Base-by-base conservation (phyloP, 2,329 filamentous ascomycete species). In the Colletotrichum sp. region DNA sequence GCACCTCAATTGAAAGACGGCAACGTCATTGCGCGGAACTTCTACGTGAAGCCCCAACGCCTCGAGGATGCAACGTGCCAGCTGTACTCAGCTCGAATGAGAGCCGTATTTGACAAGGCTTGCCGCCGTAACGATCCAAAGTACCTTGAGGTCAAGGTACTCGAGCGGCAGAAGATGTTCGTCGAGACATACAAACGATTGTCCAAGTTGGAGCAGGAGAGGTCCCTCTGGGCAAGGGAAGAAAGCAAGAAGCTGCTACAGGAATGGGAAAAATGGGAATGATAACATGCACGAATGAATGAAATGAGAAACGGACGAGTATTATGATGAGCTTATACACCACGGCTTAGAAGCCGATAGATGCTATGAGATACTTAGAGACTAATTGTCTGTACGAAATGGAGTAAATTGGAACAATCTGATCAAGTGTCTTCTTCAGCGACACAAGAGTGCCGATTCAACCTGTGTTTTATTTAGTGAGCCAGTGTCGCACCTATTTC, bases 1-100 rank as follows among this genome's bases (percentile, higher is more conserved):
- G 92, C 90, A 84, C 95, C 96, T 1, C 87, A 92, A 67, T 85
- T 93, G 3, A 86, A 89, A 34, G 86, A 89, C 18, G 83, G 85
- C 68, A 85, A 85, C 55, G 85, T 90, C 1, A 87, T 96, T 28
- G 92, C 94, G 12, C 86, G 89, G 21, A 91, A 93, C 78, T 94
- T 97, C 79, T 92, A 91, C 77, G 88, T 89, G 72, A 88, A 90
- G 16, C 88, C 92, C 28, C 90, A 92, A 77, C 87, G 89, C 14
- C 84, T 94, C 7, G 82, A 87, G 0, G 84, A 87, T 79, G 90
- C 87, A 32, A 90, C 88, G 26, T 98, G 96, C 81, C 95, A 96
- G 83, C 88, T 98, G 4, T 98, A 97, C 82, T 96, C 94, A 59
- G 85, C 90, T 6, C 90, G 94, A 18, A 98, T 98, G 95, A 90